Evolutionary conservation across 2,329 filamentous ascomycete genomes (phyloP).

Genomic region (Tolypocladium tundrense): DNA sequence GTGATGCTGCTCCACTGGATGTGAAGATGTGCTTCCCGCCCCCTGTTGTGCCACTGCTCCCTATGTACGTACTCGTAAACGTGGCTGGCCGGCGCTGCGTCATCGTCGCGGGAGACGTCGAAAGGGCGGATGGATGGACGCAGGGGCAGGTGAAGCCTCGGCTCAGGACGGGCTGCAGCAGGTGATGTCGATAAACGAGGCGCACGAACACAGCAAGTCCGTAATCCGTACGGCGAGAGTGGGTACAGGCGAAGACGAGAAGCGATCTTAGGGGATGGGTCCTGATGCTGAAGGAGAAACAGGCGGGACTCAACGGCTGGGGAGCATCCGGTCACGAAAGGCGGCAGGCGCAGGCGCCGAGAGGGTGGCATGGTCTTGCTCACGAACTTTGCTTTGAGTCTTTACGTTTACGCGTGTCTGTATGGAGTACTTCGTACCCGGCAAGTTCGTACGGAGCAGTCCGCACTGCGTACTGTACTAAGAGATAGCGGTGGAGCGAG

Average conservation of each 20-base stretch:
- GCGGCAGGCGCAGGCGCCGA: not conserved
- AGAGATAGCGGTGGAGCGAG: too few species aligned
- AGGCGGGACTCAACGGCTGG: not conserved
- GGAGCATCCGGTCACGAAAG: not conserved
- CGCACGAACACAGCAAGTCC: not conserved
- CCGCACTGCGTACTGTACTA: too few species aligned
- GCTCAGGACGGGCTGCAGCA: not conserved
- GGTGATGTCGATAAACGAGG: not conserved
- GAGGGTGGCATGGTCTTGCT: too few species aligned
- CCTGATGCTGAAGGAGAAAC: too few species aligned
- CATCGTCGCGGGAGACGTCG: not conserved
- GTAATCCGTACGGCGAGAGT: not conserved
- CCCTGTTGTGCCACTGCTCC: not conserved
- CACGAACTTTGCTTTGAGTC: too few species aligned
- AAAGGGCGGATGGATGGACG: not conserved
- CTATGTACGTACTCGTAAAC: not conserved
- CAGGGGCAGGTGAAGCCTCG: not conserved
- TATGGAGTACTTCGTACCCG: too few species aligned
- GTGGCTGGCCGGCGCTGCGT: too few species aligned
- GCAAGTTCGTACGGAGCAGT: too few species aligned
- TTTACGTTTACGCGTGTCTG: too few species aligned
- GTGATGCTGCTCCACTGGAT: not conserved
- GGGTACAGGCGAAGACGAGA: not conserved
- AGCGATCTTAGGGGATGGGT: not conserved
- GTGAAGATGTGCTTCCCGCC: not conserved